Evolutionary conservation across 352 stramenopile species (phyloP).

Genomic region (Globisporangium orthogonon): DNA sequence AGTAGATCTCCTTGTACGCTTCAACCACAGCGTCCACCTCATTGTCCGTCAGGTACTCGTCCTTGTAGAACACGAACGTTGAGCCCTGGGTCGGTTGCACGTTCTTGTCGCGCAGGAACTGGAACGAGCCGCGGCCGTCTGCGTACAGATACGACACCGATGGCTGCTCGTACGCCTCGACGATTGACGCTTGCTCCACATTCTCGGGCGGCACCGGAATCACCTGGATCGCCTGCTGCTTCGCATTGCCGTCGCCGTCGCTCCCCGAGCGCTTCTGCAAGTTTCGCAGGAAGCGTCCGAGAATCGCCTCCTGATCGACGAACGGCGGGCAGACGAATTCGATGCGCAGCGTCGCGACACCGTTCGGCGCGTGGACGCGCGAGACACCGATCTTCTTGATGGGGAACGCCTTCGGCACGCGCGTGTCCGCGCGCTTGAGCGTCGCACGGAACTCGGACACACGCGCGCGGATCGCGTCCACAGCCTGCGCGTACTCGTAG

Average conservation of each 20-base stretch:
- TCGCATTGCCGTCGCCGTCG: slow-evolving; percentile 1
- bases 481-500: slow-evolving; percentile 53
- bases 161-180: slow-evolving; percentile 64
- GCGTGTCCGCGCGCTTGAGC: slow-evolving; percentile 65
- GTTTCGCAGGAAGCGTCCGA: slow-evolving; percentile 58
- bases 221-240: slow-evolving; percentile 53
- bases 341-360: slow-evolving; percentile 78
- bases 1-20: slow-evolving; percentile 84
- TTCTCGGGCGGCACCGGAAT: slow-evolving; percentile 31
- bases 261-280: slow-evolving; percentile 27
- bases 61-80: slow-evolving; percentile 84
- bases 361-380: slow-evolving; percentile 69
- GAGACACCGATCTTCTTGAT: slow-evolving; percentile 84
- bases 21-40: slow-evolving; percentile 75
- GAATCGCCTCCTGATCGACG: slow-evolving; percentile 63
- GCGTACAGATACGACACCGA: slow-evolving; percentile 69
- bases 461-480: slow-evolving; percentile 63
- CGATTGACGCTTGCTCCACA: slow-evolving; percentile 40
- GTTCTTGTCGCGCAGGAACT: slow-evolving; percentile 56
- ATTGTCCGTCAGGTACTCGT: slow-evolving; percentile 58
- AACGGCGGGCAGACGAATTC: slow-evolving; percentile 77
- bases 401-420: slow-evolving; percentile 67
- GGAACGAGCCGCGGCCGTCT: slow-evolving; percentile 73
- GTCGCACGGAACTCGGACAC: slow-evolving; percentile 73
- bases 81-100: slow-evolving; percentile 28